phyloP scores from a whole-genome alignment of 169 alveolate genomes.

The Eimeria tenella region DNA sequence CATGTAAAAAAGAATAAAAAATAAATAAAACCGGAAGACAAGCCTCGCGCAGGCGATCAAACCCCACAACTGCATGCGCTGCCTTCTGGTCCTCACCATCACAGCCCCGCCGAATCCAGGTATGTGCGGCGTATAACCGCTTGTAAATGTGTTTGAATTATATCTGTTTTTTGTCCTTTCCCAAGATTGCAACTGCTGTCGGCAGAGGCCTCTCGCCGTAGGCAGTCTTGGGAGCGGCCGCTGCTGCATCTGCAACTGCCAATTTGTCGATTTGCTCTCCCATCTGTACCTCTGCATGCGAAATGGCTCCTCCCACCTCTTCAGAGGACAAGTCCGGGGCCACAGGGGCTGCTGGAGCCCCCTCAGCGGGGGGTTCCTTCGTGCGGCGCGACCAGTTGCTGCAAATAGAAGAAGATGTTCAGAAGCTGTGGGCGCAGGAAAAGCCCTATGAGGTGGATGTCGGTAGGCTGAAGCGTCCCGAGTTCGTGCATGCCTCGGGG shows the following conservation, averaged over 20 bases:
- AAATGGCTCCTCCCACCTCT: background rate
- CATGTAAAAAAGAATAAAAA: background rate
- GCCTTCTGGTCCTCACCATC: background rate
- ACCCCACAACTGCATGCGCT: slow-evolving; percentile 3
- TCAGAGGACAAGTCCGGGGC: slow-evolving; percentile 33
- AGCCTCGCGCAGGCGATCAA: background rate
- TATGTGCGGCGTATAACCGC: too few relatives aligned
- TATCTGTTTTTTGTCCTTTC: background rate
- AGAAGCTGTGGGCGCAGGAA: slow-evolving; percentile 78
- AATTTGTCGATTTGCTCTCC: background rate
- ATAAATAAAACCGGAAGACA: background rate
- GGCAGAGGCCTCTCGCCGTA: too few relatives aligned
- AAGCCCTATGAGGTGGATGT: slow-evolving; percentile 77
- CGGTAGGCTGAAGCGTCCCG: background rate
- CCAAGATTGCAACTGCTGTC: background rate
- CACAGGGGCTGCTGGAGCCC: background rate
- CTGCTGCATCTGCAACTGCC: background rate
- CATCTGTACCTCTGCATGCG: background rate
- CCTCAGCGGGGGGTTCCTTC: slow-evolving; percentile 53
- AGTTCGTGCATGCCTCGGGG: background rate
- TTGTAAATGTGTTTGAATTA: background rate
- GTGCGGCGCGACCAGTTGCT: slow-evolving; percentile 78
- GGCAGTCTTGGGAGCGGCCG: too few relatives aligned
- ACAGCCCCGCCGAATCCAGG: background rate
- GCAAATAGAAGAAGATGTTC: slow-evolving; percentile 74